Percentiles rank a stretch among this genome's conserved stretches.
These are phyloP conservation scores for Huntiella moniliformis DNA, from an alignment of 2,329 filamentous ascomycete species.

Conservation along the genomic window DNA sequence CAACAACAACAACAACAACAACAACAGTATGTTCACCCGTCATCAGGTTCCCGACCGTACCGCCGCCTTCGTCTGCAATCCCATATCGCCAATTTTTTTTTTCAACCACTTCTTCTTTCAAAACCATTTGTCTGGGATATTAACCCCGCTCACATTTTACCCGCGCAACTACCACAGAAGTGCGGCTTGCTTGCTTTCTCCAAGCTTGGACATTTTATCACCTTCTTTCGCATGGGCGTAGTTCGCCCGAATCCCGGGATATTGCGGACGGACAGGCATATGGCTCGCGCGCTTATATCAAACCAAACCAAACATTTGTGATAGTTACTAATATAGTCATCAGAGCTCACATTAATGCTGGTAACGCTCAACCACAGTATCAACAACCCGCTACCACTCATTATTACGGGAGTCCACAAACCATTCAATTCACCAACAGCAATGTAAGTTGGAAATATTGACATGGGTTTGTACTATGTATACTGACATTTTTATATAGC, in stretches of 20 bases:
- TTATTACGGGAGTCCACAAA: no score
- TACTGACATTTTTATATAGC: no score
- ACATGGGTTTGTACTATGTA: no score
- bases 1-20: background rate
- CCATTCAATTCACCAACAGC: no score
- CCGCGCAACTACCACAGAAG: background rate
- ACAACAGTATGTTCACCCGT: background rate
- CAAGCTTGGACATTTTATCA: no score
- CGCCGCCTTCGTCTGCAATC: background rate
- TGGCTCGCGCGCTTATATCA: background rate
- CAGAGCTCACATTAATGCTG: no score
- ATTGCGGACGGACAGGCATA: background rate
- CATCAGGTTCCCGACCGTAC: background rate
- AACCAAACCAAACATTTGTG: background rate
- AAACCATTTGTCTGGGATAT: background rate
- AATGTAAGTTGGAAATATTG: no score
- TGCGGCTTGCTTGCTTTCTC: no score
- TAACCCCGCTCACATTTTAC: background rate
- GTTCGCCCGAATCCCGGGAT: background rate
- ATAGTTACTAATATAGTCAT: background rate
- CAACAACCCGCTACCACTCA: no score
- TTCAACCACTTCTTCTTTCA: background rate
- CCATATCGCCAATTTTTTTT: background rate
- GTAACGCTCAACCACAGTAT: no score
- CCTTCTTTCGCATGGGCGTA: background rate